These are phyloP conservation scores for Eucalyptus pauciflora DNA, from an alignment of 345 rosid genomes.

Conservation along the genomic window DNA sequence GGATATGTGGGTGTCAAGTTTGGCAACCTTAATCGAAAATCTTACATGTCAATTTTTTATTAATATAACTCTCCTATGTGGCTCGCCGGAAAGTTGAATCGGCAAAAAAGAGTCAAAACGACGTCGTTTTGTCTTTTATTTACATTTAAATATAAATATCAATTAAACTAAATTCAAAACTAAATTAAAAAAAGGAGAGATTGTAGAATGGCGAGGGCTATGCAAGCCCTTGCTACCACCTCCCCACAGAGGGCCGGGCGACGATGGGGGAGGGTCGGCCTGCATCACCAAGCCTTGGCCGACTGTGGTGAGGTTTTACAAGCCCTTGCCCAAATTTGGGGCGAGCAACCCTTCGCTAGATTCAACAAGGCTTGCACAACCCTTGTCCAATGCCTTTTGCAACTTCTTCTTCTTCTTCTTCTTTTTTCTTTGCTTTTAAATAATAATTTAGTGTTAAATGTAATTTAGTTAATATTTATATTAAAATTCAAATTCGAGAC, in stretches of 20 bases:
- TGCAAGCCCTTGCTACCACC: fast-evolving
- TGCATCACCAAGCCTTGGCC: fast-evolving
- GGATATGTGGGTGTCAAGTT: fast-evolving
- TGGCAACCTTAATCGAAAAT: fast-evolving
- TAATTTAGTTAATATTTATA: no score
- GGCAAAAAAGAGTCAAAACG: fast-evolving
- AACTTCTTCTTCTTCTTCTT: no score
- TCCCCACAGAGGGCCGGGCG: fast-evolving
- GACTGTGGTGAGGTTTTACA: fast-evolving
- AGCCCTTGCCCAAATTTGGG: fast-evolving
- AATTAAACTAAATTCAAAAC: no score
- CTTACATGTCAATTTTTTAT: fast-evolving
- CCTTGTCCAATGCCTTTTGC: fast-evolving
- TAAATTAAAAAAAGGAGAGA: no score
- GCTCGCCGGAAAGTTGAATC: fast-evolving
- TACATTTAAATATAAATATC: no score
- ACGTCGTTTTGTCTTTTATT: fast-evolving
- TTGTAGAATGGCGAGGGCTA: fast-evolving
- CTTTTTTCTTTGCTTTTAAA: no score
- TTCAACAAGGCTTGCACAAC: fast-evolving
- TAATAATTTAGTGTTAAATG: no score
- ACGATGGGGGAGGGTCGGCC: fast-evolving
- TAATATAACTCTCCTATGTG: fast-evolving
- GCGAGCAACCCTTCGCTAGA: fast-evolving
- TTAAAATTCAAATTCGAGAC: fast-evolving